A percentile compares a stretch with the other conserved stretches of the same genome.
Evolutionary conservation across 495 filamentous ascomycete genomes (phyloP).

Genomic region (Tuber umbilicatum): DNA sequence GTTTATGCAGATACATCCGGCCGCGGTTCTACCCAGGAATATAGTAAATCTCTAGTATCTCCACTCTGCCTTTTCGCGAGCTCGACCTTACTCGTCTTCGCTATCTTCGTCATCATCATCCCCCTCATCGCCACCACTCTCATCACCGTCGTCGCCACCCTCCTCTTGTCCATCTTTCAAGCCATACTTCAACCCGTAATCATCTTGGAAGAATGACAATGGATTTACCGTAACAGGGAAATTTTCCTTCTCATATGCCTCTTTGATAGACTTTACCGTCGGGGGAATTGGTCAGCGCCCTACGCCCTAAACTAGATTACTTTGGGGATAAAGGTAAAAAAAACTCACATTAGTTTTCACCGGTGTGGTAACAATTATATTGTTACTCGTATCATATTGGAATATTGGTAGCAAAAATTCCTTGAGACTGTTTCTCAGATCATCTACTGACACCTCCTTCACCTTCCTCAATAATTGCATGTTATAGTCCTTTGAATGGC

Average conservation of each 20-base stretch:
- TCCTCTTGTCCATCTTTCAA: conserved; percentile 62
- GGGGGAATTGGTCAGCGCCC: conserved; percentile 10
- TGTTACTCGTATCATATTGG: conserved; percentile 64
- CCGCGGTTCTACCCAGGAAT: not conserved
- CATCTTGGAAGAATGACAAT: conserved; percentile 79
- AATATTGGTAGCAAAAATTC: conserved; percentile 75
- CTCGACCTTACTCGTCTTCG: conserved; percentile 4
- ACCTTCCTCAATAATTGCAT: conserved; percentile 68
- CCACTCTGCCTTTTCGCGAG: not conserved
- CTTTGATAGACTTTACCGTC: conserved; percentile 56
- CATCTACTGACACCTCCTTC: conserved; percentile 63
- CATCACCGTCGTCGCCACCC: conserved; percentile 55
- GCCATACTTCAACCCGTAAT: conserved; percentile 75
- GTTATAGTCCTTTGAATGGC: conserved; percentile 70
- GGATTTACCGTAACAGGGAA: conserved; percentile 70
- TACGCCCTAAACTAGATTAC: not conserved
- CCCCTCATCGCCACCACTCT: conserved; percentile 44
- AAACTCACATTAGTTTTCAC: conserved; percentile 71
- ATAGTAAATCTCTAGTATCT: conserved; percentile 3
- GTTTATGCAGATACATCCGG: not conserved
- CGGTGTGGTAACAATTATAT: conserved; percentile 82
- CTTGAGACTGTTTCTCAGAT: conserved; percentile 67
- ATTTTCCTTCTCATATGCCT: conserved; percentile 62
- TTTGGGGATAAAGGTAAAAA: not conserved
- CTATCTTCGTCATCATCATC: conserved; percentile 43